Percentiles rank a stretch among this genome's conserved stretches.
Conservation (phyloP, 257 asterid genomes). For the Solanum bulbocastanum region DNA sequence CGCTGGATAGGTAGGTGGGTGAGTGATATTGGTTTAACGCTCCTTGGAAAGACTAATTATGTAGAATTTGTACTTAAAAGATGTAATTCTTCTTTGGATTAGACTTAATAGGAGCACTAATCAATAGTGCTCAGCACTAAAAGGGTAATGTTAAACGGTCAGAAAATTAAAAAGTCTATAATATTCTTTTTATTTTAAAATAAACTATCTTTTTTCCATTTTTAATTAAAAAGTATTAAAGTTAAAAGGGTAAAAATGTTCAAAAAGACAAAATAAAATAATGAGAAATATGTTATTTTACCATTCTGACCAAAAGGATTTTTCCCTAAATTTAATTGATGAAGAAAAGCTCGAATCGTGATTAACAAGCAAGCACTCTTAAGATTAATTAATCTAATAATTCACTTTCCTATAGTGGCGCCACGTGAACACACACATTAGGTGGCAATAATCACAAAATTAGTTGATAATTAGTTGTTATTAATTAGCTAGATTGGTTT, state of each 20-base stretch:
- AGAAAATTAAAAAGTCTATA: too few relatives aligned
- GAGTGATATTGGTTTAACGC: background rate
- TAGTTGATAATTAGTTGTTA: background rate
- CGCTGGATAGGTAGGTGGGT: background rate
- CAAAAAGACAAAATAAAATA: too few relatives aligned
- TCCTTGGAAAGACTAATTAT: background rate
- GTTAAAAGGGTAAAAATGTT: too few relatives aligned
- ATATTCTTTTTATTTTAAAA: too few relatives aligned
- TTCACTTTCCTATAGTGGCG: background rate
- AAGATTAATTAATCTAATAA: background rate
- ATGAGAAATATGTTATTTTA: too few relatives aligned
- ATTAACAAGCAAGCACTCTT: background rate
- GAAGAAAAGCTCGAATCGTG: background rate
- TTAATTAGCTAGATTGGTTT: background rate
- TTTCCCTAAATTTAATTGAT: background rate
- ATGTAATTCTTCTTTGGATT: background rate
- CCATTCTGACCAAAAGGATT: too few relatives aligned
- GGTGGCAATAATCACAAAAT: background rate
- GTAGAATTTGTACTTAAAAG: background rate
- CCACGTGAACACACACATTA: background rate
- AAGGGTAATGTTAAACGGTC: too few relatives aligned
- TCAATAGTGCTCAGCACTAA: background rate
- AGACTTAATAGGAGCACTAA: background rate
- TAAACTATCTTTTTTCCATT: too few relatives aligned
- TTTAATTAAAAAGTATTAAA: too few relatives aligned